Conservation (phyloP, 148 eudicot species). For the Chenopodium formosanum region DNA sequence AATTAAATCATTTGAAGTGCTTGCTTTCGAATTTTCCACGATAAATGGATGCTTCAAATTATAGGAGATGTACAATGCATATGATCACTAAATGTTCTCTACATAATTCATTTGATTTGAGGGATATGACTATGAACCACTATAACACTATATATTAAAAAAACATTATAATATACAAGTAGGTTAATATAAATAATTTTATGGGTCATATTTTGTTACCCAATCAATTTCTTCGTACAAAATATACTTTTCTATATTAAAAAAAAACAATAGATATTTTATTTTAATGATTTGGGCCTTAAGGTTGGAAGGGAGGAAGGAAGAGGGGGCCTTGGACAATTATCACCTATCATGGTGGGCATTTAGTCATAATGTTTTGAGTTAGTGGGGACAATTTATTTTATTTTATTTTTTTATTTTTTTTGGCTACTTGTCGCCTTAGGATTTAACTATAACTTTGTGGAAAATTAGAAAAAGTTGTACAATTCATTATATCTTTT, state of each 20-base stretch:
- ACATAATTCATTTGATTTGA: conserved; percentile 9
- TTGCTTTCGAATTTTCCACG: conserved; percentile 12
- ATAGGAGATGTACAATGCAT: conserved; percentile 30
- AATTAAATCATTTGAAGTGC: conserved; percentile 17
- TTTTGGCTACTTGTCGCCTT: conserved; percentile 1
- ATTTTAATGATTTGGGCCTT: conserved; percentile 20
- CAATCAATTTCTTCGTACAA: conserved; percentile 2
- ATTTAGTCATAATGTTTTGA: conserved; percentile 13
- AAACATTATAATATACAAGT: too few relatives aligned
- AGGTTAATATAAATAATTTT: too few relatives aligned
- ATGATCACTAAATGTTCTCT: conserved; percentile 24
- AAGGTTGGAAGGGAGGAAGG: conserved; percentile 10
- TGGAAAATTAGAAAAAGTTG: not conserved
- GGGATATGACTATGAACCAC: conserved; percentile 21
- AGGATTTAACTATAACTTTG: conserved; percentile 1
- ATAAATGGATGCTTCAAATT: not conserved
- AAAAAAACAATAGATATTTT: not conserved
- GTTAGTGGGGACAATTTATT: not conserved
- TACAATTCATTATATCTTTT: not conserved
- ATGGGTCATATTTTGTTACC: conserved; percentile 16
- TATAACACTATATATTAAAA: not conserved
- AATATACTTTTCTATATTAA: conserved; percentile 13
- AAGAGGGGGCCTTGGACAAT: not conserved
- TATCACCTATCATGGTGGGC: conserved; percentile 2
- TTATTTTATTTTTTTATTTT: too few relatives aligned